A percentile compares a stretch with the other conserved stretches of the same genome.
phyloP scores from a whole-genome alignment of 108 stramenopile species.

The Skeletonema menzelii region DNA sequence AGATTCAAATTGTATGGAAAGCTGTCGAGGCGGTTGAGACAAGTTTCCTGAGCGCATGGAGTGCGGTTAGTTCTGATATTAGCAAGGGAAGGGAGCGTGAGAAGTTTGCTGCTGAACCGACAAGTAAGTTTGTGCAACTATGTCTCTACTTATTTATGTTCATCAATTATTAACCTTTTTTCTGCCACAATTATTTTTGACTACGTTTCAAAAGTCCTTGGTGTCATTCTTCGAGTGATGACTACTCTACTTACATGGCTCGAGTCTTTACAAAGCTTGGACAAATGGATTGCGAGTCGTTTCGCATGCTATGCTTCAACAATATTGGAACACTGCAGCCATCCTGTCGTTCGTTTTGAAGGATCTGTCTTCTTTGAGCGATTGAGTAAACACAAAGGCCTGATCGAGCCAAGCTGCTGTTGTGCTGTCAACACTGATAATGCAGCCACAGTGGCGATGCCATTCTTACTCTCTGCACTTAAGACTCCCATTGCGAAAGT shows the following conservation, averaged over 20 bases:
- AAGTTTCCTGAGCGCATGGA: constrained; percentile 74
- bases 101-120: constrained; percentile 58
- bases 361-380: constrained; percentile 81
- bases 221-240: constrained; percentile 78
- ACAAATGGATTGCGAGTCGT: constrained; percentile 55
- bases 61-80: constrained; percentile 60
- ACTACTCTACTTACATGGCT: constrained; percentile 69
- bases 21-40: constrained; percentile 73
- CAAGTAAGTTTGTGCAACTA: background rate
- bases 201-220: constrained; percentile 40
- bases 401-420: constrained; percentile 34
- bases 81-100: constrained; percentile 61
- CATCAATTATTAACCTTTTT: background rate
- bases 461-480: constrained; percentile 42
- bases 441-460: constrained; percentile 54
- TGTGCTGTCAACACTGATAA: constrained; percentile 57
- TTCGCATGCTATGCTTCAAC: constrained; percentile 68
- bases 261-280: constrained; percentile 34
- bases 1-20: constrained; percentile 72
- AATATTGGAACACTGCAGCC: constrained; percentile 51
- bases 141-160: background rate
- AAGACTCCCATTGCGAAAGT: constrained; percentile 18
- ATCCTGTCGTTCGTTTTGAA: constrained; percentile 69
- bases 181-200: background rate
- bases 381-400: constrained; percentile 30